Conservation (phyloP, 2,329 filamentous ascomycete genomes). For the Blumeria graminis region DNA sequence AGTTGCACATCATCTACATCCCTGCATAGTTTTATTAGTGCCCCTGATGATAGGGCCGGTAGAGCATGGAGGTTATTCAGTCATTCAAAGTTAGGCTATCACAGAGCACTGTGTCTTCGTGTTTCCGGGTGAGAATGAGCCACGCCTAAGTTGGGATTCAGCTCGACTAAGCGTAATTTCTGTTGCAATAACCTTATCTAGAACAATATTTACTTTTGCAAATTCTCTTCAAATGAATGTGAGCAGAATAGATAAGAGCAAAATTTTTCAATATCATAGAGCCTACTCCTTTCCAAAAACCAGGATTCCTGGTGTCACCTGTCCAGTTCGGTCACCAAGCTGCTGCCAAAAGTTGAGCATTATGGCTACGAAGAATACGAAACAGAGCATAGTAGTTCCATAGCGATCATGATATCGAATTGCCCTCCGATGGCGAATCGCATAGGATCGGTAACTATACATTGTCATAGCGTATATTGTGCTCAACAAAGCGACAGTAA, state of each 20-base stretch:
- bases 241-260: neutral
- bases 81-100: too few species aligned
- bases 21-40: too few species aligned
- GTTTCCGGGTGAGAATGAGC: too few species aligned
- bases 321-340: constrained; percentile 28
- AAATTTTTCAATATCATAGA: too few species aligned
- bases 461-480: constrained; percentile 65
- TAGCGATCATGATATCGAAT: constrained; percentile 78
- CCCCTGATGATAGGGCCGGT: too few species aligned
- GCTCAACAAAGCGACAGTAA: constrained; percentile 49
- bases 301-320: constrained; percentile 3
- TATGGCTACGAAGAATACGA: constrained; percentile 49
- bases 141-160: too few species aligned
- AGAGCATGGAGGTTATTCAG: too few species aligned
- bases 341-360: constrained; percentile 60
- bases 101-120: too few species aligned
- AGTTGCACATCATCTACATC: too few species aligned
- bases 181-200: too few species aligned
- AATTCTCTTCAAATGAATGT: neutral
- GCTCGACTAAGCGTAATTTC: too few species aligned
- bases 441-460: constrained; percentile 70
- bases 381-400: constrained; percentile 58
- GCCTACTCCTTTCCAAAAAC: neutral
- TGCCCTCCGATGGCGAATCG: constrained; percentile 62
- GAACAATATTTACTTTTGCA: too few species aligned